Evolutionary conservation across 352 stramenopile species (phyloP), one percentile per base, ranked within the genome.

Genomic region (Peronospora farinosa): DNA sequence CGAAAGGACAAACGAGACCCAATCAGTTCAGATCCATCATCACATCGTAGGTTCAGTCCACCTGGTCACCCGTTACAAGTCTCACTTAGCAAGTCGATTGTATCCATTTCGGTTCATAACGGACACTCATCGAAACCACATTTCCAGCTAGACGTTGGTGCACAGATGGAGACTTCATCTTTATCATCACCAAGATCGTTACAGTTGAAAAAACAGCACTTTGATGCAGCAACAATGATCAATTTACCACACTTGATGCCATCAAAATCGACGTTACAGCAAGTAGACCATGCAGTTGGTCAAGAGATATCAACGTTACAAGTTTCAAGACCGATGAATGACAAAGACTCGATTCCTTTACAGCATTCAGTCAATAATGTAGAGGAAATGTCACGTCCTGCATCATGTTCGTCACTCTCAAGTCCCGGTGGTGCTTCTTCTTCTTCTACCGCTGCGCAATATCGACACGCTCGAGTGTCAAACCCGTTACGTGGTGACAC

Each of bases 401-500:
- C 61, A 10, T 66, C 57, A 5, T 66, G 49, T 27, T 64, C 57
- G 46, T 63, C 57, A 19, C 44, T 67, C 2, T 47, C 60, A 12
- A 57, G 47, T 9, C 52, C 47, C 17, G 45, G 51, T 37, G 38
- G 40, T 15, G 28, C 21, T 0, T 57, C 51, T n/a, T n/a, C n/a
- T n/a, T n/a, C n/a, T n/a, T 0, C 44, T 39, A 51, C 42, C 21
- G 48, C 56, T 5, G 37, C 37, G 28, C 27, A 31, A 31, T 21
- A 21, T 43, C 44, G 9, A 46, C 21, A 60, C 21, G 21, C 40
- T 10, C 45, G 46, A 0, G 10, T 48, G 2, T 31, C 21, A 11
- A 69, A 69, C 23, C 56, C 56, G 10, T 35, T 73, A 21, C 54
- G 50, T 37, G 51, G 60, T 21, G 63, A 72, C 33, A 57, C 49